phyloP scores from a whole-genome alignment of 164 flowering plant species.

The Hamamelis virginiana region DNA sequence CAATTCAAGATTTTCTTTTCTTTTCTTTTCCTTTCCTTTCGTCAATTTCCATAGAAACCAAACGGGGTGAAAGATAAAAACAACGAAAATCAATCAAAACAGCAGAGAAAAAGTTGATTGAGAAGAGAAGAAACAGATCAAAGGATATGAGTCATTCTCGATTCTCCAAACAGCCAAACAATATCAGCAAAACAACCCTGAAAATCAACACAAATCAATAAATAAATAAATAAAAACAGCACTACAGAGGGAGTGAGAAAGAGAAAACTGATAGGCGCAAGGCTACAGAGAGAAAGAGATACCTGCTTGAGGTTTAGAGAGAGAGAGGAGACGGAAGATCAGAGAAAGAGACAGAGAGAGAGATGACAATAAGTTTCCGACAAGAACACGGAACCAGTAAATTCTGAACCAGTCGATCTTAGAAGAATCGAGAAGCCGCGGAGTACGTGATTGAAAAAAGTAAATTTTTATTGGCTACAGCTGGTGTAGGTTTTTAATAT shows the following conservation, averaged over 20 bases:
- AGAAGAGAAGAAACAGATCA: background rate
- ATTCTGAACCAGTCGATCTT: background rate
- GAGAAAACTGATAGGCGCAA: background rate
- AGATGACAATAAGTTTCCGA: too few species aligned
- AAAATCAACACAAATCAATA: background rate
- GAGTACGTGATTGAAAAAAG: background rate
- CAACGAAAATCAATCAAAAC: background rate
- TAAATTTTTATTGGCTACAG: too few species aligned
- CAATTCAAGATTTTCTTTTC: too few species aligned
- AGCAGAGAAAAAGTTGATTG: background rate
- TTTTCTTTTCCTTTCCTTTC: background rate
- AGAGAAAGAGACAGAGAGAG: background rate
- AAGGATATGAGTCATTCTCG: constrained; percentile 30
- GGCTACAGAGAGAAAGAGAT: background rate
- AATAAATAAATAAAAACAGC: background rate
- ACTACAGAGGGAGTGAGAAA: background rate
- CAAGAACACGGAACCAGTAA: too few species aligned
- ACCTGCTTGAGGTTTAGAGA: background rate
- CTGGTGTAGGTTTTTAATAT: too few species aligned
- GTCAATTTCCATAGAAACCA: constrained; percentile 1
- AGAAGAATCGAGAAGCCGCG: constrained; percentile 17
- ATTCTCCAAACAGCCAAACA: background rate
- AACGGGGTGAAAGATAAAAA: constrained; percentile 1
- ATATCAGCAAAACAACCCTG: constrained; percentile 3
- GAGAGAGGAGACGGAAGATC: background rate